Base-by-base conservation (phyloP, 1,284 basidiomycete species). In the Ceratobasidium sp. region DNA sequence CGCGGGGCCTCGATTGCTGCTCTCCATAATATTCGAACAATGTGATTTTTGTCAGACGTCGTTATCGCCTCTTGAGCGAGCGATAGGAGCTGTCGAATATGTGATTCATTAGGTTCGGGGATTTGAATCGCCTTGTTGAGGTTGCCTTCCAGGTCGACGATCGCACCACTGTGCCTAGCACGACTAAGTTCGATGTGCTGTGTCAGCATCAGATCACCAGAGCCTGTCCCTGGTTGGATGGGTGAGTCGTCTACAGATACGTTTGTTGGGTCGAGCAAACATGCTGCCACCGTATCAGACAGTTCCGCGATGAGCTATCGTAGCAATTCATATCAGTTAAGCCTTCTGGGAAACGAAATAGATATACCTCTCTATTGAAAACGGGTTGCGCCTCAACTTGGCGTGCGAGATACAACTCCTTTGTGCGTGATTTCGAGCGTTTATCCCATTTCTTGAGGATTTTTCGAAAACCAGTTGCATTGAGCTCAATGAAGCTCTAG, bases 361-460 rank as follows among this genome's bases (percentile, higher is more conserved):
- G 50, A 62, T 47, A 44, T 68, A 90, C 90, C 82, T 98, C 95
- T 79, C 97, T 85, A 77, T 98, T 97, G 79, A 98, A 98, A 52
- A 95, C 94, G 2, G 96, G 97, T 76, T 99, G 97, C 13, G 98
- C 93, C 74, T 99, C 97, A 11, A 99, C 96, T 78, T 99, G 97
- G 39, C 97, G 88, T 59, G 94, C 87, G 39, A 99, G 86, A 78
- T 99, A 99, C 11, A 99, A 83, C 77, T 99, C 97, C 78, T 97
- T 98, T 16, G 91, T 98, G 39, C 89, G 90, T 14, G 90, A 95
- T 73, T 91, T 98, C 44, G 91, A 95, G 68, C 93, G 86, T 79
- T 99, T 99, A 80, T 99, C 97, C 86, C 95, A 99, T 77, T 99
- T 99, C 76, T 99, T 99, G 72, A 98, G 80, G 66, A 99, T 99